These are phyloP conservation scores for Polysphondylium violaceum DNA, from an alignment of 78 protist genomes.

Conservation along the genomic window DNA sequence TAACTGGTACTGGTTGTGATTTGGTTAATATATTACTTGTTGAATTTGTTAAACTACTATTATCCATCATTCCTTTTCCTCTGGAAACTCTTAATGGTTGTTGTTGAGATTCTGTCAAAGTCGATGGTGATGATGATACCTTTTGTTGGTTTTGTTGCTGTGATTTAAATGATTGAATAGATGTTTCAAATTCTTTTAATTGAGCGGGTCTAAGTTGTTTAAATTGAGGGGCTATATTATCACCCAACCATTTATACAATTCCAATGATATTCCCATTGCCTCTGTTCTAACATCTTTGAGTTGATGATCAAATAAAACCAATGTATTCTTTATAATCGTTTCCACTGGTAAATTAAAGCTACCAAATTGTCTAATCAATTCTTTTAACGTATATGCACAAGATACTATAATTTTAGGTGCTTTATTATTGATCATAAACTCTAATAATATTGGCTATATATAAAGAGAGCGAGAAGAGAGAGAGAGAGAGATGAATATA, in stretches of 20 bases:
- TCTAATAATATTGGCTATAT: neutral
- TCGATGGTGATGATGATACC: conserved; percentile 7
- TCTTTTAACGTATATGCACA: conserved; percentile 52
- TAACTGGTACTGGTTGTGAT: conserved; percentile 8
- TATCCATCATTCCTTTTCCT: neutral
- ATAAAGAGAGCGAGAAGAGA: neutral
- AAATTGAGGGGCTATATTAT: conserved; percentile 6
- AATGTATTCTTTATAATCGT: neutral
- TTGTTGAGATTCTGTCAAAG: neutral
- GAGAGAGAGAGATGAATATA: neutral
- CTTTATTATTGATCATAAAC: conserved; percentile 10
- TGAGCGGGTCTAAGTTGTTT: conserved; percentile 68
- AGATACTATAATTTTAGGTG: conserved; percentile 35
- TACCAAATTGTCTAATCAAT: conserved; percentile 58
- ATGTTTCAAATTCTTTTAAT: conserved; percentile 40
- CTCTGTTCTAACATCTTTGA: conserved; percentile 54
- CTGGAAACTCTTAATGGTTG: conserved; percentile 5
- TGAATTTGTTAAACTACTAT: neutral
- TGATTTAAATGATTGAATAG: neutral
- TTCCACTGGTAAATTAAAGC: conserved; percentile 16
- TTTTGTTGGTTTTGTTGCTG: neutral
- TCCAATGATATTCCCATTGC: conserved; percentile 29
- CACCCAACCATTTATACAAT: conserved; percentile 61
- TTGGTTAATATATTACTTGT: neutral
- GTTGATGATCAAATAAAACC: conserved; percentile 50